Base-by-base conservation (phyloP, 2,329 filamentous ascomycete genomes). In the Alternaria hordeiaustralica region DNA sequence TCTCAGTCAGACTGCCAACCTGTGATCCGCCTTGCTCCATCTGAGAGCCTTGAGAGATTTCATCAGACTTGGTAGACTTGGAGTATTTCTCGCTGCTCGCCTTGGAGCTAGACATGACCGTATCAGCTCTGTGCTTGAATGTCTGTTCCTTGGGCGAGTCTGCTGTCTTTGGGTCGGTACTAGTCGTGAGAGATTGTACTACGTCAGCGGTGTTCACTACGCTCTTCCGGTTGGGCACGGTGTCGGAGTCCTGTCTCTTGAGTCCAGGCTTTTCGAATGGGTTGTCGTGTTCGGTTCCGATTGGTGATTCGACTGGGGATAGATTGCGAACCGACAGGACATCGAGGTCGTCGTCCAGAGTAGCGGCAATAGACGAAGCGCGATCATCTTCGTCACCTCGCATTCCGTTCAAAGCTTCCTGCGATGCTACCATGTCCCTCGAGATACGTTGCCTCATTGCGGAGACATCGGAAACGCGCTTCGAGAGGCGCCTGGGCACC, bases 311-410 rank as follows among this genome's bases (percentile, higher is more conserved):
- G 15, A 70, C 61, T 15, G 71, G 71, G 7, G 78, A 77, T 2
- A 80, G 61, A 8, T 74, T 63, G 18, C 73, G 73, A 25, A 79
- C 36, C 3, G 79, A 80, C 6, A 76, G 64, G 11, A 78, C 72
- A n/a, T 85, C 84, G 25, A 67, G 36, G 26, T 89, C 85, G 60
- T 91, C 89, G 15, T 90, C 89, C 71, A 90, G 86, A 0, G 83
- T 85, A 23, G 83, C 84, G 13, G 81, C 83, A 50, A 85, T 66
- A n/a, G 83, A 85, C 11, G 83, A 85, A n/a, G 78, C 80, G 36
- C 77, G 73, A 62, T 84, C 80, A 64, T 81, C 76, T 15, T 82
- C 76, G 33, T 78, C 64, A 49, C 78, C 64, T 20, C 74, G 70
- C 13, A 75, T 56, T 15, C 73, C 73, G 13, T 82, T 66, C 6